Conservation (phyloP, 805 yeast species). For the Metschnikowia dekortorum region DNA sequence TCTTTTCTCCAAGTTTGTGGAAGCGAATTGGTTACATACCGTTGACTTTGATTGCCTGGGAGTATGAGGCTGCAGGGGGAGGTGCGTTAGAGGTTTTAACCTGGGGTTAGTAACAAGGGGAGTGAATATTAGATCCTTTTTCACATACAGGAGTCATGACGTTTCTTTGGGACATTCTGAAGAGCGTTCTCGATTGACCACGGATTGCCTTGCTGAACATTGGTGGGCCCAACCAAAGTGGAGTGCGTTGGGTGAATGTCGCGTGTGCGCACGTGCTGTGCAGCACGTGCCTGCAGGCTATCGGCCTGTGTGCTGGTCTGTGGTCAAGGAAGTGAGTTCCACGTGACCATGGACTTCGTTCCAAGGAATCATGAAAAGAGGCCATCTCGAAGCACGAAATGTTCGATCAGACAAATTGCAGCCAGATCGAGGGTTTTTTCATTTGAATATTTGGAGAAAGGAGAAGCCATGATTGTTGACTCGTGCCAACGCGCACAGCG, state of each 20-base stretch:
- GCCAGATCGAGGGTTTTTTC: no score
- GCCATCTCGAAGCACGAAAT: no score
- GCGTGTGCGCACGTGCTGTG: neutral
- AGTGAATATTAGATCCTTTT: no score
- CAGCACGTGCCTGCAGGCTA: neutral
- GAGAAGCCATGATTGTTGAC: no score
- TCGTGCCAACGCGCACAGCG: no score
- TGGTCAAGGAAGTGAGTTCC: no score
- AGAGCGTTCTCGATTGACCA: conserved; percentile 8
- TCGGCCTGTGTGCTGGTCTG: no score
- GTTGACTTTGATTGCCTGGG: conserved; percentile 91
- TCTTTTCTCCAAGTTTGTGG: neutral
- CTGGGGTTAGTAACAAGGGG: conserved; percentile 21
- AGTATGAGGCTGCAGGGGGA: conserved; percentile 94
- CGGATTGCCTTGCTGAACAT: conserved; percentile 20
- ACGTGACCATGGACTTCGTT: no score
- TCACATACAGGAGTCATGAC: conserved; percentile 18
- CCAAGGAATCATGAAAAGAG: no score
- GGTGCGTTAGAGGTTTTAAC: conserved; percentile 79
- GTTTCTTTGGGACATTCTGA: conserved; percentile 18
- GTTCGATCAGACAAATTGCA: no score
- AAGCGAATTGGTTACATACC: conserved; percentile 27
- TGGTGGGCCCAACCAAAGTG: conserved; percentile 9
- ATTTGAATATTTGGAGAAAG: no score
- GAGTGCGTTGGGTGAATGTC: neutral